Base-by-base conservation (phyloP, 2,329 filamentous ascomycete genomes). In the Cyphellophora europaea region DNA sequence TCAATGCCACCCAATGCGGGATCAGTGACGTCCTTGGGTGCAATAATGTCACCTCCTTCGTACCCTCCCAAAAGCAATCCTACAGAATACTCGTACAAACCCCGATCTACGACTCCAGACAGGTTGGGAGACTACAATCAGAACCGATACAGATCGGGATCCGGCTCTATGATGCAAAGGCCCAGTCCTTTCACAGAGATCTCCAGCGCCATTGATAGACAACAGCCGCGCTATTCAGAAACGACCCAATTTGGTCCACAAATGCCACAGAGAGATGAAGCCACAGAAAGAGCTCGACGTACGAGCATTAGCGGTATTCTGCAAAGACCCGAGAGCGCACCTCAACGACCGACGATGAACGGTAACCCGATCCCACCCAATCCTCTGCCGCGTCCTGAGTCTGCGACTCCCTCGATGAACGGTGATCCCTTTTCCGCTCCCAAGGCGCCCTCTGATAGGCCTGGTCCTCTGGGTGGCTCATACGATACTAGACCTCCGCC, bases 91-190 rank as follows among this genome's bases (percentile, higher is more conserved):
- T 63, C 62, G 33, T 67, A 71, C 4, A 80, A 72, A 53, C 69
- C 79, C 42, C 69, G 80, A 41, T 81, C 81, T 2, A 77, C 82
- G 38, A 86, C 81, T 0, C 82, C 82, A n/a, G 81, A 86, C 29
- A 15, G 55, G 51, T 23, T 54, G 48, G 35, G 50, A 47, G 50
- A 48, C 70, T 49, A 61, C 59, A 6, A 13, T 27, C 15, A 43
- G 36, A 15, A 57, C 59, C 42, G 18, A 53, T 56, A 44, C 23
- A 42, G 48, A 32, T 47, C 48, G 14, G 46, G 40, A 29, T 49
- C 47, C n/a, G 47, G 45, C 14, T 43, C 39, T 17, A 45, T 46
- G 32, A 38, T 43, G 23, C 45, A 45, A 16, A 35, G 41, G 16
- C 35, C 43, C 13, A 43, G 38, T 6, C 37, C 45, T 13, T 43